These are phyloP conservation scores for Cladosporium velox DNA, from an alignment of 2,329 filamentous ascomycete species.

Conservation along the genomic window DNA sequence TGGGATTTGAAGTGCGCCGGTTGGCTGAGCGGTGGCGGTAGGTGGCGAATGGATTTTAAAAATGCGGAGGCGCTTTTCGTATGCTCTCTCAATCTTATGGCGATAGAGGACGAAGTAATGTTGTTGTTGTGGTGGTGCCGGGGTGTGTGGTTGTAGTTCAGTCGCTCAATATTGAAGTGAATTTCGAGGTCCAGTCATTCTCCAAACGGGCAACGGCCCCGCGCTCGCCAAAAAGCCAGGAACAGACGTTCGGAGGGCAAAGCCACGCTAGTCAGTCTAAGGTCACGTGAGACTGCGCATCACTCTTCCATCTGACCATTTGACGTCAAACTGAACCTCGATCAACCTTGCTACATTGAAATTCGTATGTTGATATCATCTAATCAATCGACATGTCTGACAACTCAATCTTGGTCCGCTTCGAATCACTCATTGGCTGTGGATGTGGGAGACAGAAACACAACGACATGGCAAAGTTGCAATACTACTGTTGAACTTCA, in stretches of 20 bases:
- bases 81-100: background rate
- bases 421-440: too few species aligned
- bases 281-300: background rate
- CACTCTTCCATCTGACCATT: too few species aligned
- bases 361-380: too few species aligned
- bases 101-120: background rate
- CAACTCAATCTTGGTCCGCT: too few species aligned
- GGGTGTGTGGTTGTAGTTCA: background rate
- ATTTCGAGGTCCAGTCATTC: constrained; percentile 4
- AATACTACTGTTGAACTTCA: too few species aligned
- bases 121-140: background rate
- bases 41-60: background rate
- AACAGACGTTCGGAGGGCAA: background rate
- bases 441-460: background rate
- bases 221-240: background rate
- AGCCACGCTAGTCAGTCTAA: background rate
- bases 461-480: background rate
- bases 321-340: background rate
- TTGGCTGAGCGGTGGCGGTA: background rate
- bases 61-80: background rate
- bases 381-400: too few species aligned
- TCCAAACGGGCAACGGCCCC: constrained; percentile 9
- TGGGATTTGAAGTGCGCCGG: background rate
- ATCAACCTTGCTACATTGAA: background rate
- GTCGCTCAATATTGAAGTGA: background rate